phyloP scores from a whole-genome alignment of 2,329 filamentous ascomycete genomes.

The Grosmannia huntii region DNA sequence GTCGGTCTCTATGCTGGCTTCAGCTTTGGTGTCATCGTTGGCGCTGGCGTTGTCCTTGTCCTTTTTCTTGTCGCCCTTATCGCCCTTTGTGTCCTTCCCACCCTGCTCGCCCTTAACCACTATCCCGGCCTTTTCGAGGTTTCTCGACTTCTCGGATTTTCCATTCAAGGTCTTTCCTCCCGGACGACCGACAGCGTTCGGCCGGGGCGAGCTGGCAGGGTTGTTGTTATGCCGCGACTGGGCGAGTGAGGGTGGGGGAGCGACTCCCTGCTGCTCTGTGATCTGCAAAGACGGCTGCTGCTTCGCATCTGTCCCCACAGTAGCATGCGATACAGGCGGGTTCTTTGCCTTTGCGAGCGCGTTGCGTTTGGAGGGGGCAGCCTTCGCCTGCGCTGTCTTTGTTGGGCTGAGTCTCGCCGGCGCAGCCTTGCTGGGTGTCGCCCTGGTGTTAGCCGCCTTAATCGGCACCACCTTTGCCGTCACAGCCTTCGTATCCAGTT shows the following conservation, averaged over 20 bases:
- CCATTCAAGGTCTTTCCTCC: neutral
- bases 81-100: neutral
- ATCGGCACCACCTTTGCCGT: neutral
- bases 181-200: neutral
- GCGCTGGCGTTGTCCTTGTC: neutral
- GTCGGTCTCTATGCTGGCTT: neutral
- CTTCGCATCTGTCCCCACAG: neutral
- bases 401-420: neutral
- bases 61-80: neutral
- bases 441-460: neutral
- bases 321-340: neutral
- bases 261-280: neutral
- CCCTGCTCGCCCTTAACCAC: no score
- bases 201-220: conserved; percentile 2
- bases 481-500: neutral
- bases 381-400: neutral
- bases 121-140: neutral
- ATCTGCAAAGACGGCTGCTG: neutral
- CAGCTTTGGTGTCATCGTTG: neutral
- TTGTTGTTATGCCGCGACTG: conserved; percentile 12
- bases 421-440: neutral
- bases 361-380: neutral
- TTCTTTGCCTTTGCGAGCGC: neutral
- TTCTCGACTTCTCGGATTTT: neutral
- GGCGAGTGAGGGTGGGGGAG: conserved; percentile 9